Conservation (phyloP, 495 filamentous ascomycete species). For the Daldinia loculata region DNA sequence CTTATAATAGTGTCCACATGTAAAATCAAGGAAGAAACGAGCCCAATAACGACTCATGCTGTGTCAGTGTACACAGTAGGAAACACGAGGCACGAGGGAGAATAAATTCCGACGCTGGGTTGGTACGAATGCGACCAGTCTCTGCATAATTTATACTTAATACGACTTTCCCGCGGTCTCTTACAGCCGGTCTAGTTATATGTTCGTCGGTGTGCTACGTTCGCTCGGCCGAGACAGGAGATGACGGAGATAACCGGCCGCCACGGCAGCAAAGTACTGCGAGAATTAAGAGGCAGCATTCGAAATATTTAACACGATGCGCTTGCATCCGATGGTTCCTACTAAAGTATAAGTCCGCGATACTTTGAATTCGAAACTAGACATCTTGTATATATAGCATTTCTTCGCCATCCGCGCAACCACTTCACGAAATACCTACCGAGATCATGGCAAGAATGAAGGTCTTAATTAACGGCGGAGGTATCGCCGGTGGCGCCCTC, state of each 20-base stretch:
- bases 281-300: neutral
- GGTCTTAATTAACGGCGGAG: conserved; percentile 60
- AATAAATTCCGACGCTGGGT: neutral
- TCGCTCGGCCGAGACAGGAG: conserved; percentile 16
- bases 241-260: conserved; percentile 25
- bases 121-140: neutral
- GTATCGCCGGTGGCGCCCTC: conserved; percentile 53
- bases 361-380: neutral
- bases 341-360: neutral
- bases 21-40: neutral
- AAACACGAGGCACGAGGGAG: neutral
- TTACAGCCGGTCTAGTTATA: neutral
- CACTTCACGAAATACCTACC: neutral
- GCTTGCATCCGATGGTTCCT: neutral
- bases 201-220: neutral
- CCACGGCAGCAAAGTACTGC: neutral
- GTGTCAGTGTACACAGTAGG: no score
- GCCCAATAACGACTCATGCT: neutral
- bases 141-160: neutral
- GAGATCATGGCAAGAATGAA: conserved; percentile 42
- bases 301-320: neutral
- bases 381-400: neutral
- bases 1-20: neutral
- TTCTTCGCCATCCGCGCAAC: neutral
- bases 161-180: neutral